phyloP scores from a whole-genome alignment of 495 filamentous ascomycete species.

The Paragyromitra xinjiangensis region DNA sequence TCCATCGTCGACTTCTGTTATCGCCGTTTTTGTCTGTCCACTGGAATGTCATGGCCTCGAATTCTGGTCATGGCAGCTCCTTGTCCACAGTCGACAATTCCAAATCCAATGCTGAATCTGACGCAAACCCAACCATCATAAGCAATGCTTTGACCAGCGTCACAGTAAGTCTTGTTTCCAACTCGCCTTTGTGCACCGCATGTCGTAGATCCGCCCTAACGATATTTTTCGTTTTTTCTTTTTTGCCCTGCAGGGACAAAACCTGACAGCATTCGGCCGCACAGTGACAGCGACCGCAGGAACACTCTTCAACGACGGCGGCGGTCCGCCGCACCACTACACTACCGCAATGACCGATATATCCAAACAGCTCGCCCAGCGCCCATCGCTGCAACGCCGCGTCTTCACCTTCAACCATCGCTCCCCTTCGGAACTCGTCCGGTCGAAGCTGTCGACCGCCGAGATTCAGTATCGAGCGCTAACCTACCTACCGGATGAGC shows the following conservation, averaged over 20 bases:
- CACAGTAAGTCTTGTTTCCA: conserved; percentile 52
- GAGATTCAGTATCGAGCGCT: conserved; percentile 96
- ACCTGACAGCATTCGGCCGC: conserved; percentile 89
- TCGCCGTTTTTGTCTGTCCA: conserved; percentile 32
- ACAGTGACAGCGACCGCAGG: conserved; percentile 95
- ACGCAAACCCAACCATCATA: conserved; percentile 39
- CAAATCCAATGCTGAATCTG: conserved; percentile 43
- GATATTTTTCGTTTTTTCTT: conserved; percentile 45
- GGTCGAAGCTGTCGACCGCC: conserved; percentile 85
- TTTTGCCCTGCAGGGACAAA: conserved; percentile 71
- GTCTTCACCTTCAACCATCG: conserved; percentile 89
- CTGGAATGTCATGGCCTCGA: conserved; percentile 56
- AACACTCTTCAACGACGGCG: conserved; percentile 74
- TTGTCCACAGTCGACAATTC: conserved; percentile 50
- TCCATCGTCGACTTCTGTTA: conserved; percentile 26
- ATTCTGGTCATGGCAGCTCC: conserved; percentile 56
- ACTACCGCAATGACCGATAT: conserved; percentile 87
- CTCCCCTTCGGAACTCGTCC: conserved; percentile 87
- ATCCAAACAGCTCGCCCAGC: conserved; percentile 78
- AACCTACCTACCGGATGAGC: conserved; percentile 86
- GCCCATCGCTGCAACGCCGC: conserved; percentile 82
- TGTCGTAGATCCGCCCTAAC: conserved; percentile 50
- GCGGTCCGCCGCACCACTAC: conserved; percentile 70
- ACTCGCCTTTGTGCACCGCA: conserved; percentile 34
- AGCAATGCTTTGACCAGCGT: conserved; percentile 52